Evolutionary conservation across 306 rosid genomes (phyloP).

Genomic region (Arachis hypogaea): DNA sequence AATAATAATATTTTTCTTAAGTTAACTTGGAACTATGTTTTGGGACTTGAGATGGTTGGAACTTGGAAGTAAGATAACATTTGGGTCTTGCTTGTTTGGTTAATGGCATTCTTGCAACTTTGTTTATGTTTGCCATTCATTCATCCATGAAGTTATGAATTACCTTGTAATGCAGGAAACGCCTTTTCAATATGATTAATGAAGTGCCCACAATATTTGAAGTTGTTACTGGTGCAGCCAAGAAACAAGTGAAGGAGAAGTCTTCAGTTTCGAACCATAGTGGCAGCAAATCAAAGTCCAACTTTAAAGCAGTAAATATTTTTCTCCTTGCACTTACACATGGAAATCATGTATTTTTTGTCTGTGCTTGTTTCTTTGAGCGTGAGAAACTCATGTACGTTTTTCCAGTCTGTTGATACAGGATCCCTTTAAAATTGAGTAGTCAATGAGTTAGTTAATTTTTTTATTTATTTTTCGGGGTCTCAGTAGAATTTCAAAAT

Average conservation of each 20-base stretch:
- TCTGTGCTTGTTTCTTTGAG: slow-evolving; percentile 18
- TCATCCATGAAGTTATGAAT: slow-evolving; percentile 12
- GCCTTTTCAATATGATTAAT: slow-evolving; percentile 83
- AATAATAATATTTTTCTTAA: too few relatives aligned
- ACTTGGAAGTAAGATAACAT: too few relatives aligned
- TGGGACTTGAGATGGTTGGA: too few relatives aligned
- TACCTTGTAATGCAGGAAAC: slow-evolving; percentile 58
- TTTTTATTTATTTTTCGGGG: background rate
- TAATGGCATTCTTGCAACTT: slow-evolving; percentile 19
- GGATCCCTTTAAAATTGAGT: slow-evolving; percentile 4
- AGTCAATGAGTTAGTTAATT: background rate
- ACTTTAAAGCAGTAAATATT: slow-evolving; percentile 57
- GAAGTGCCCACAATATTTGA: slow-evolving; percentile 86
- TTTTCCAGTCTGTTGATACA: slow-evolving; percentile 20
- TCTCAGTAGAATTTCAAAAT: background rate
- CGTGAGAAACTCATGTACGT: slow-evolving; percentile 10
- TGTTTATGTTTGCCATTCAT: background rate
- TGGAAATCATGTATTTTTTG: slow-evolving; percentile 19
- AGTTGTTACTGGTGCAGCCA: slow-evolving; percentile 79
- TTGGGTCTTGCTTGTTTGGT: slow-evolving; percentile 18
- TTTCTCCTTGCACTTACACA: slow-evolving; percentile 12
- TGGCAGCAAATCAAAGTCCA: slow-evolving; percentile 81
- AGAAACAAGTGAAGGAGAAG: slow-evolving; percentile 82
- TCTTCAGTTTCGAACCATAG: slow-evolving; percentile 69
- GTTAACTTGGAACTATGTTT: too few relatives aligned